These are phyloP conservation scores for Coemansia sp. DNA, from an alignment of 192 early-diverging fungal species.

Conservation along the genomic window DNA sequence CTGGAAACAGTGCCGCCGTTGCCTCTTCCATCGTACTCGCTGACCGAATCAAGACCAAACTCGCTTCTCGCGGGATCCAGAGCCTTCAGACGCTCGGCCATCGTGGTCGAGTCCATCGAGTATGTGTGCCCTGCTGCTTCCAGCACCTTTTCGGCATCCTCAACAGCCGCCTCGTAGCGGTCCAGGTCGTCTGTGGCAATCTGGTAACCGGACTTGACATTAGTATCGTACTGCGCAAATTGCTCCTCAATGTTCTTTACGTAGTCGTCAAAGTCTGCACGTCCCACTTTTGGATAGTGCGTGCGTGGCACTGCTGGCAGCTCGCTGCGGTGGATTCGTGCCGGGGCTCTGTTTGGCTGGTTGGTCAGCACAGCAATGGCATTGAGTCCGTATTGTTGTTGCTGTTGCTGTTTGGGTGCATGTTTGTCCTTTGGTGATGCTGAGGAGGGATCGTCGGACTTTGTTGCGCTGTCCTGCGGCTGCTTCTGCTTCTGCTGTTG, in stretches of 20 bases:
- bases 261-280: slow-evolving; percentile 86
- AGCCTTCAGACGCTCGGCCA: slow-evolving; percentile 51
- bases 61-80: slow-evolving; percentile 54
- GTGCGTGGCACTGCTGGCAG: slow-evolving; percentile 53
- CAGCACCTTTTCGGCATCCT: slow-evolving; percentile 43
- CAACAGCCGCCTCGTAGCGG: slow-evolving; percentile 56
- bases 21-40: slow-evolving; percentile 38
- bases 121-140: slow-evolving; percentile 47
- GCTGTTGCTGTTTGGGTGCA: neutral
- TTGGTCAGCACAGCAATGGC: slow-evolving; percentile 55
- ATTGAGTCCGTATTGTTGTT: slow-evolving; percentile 36
- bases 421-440: slow-evolving; percentile 3
- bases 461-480: neutral
- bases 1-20: slow-evolving; percentile 10
- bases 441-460: neutral
- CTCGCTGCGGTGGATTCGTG: slow-evolving; percentile 54
- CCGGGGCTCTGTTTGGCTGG: slow-evolving; percentile 50
- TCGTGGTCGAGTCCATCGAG: slow-evolving; percentile 56
- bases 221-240: slow-evolving; percentile 78
- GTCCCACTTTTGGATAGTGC: slow-evolving; percentile 59
- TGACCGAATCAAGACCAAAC: slow-evolving; percentile 57
- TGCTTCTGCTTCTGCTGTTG: neutral
- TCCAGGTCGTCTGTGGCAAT: slow-evolving; percentile 51
- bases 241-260: slow-evolving; percentile 68
- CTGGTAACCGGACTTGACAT: slow-evolving; percentile 57